These are phyloP conservation scores for Pseudozyma flocculosa DNA, from an alignment of 1,284 basidiomycete species.

Conservation along the genomic window DNA sequence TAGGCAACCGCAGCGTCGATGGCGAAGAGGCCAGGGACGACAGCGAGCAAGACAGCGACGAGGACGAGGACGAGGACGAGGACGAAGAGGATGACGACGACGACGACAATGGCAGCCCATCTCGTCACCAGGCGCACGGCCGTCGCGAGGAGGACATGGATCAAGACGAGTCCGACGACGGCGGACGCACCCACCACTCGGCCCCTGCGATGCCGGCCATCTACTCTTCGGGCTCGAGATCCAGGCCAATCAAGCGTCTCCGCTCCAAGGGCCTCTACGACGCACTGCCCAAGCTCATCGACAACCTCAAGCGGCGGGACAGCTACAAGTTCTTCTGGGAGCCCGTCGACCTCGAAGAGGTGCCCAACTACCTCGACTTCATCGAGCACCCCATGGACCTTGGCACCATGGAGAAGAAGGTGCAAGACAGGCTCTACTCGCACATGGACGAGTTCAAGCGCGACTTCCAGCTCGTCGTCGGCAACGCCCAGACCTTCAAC, in stretches of 20 bases:
- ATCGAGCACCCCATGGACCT: slow-evolving; percentile 78
- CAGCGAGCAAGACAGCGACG: slow-evolving; percentile 1
- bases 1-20: no score
- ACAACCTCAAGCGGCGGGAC: slow-evolving; percentile 65
- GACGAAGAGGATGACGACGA: background rate
- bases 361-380: slow-evolving; percentile 70
- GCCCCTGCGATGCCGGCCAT: slow-evolving; percentile 1
- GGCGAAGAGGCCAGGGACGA: slow-evolving; percentile 4
- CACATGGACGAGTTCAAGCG: slow-evolving; percentile 41
- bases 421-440: slow-evolving; percentile 30
- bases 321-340: slow-evolving; percentile 79
- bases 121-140: no score
- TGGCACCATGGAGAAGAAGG: slow-evolving; percentile 68
- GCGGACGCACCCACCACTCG: slow-evolving; percentile 6
- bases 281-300: slow-evolving; percentile 35
- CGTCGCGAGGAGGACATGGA: background rate
- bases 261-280: slow-evolving; percentile 37
- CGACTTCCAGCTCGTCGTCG: slow-evolving; percentile 50
- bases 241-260: slow-evolving; percentile 26
- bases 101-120: no score
- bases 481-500: slow-evolving; percentile 53
- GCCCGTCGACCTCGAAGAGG: slow-evolving; percentile 69
- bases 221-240: slow-evolving; percentile 6
- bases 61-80: background rate
- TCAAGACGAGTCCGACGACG: background rate